A percentile compares a stretch with the other conserved stretches of the same genome.
Conservation (phyloP, 2,329 filamentous ascomycete species). For the Ophiostoma fasciatum region DNA sequence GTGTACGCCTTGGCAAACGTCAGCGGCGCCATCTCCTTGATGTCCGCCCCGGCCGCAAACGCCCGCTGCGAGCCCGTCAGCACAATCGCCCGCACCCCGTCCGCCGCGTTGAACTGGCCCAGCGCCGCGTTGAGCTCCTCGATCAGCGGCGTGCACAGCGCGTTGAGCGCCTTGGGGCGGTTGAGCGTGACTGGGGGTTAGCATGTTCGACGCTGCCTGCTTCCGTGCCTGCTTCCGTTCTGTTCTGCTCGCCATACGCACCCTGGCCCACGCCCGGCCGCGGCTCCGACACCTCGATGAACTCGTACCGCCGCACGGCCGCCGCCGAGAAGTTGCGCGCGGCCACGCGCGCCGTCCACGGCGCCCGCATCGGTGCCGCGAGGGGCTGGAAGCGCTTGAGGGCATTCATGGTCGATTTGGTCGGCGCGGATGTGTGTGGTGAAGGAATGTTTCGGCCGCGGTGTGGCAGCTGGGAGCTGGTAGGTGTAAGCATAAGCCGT, state of each 20-base stretch:
- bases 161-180: slow-evolving; percentile 90
- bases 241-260: no score
- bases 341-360: slow-evolving; percentile 37
- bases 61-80: slow-evolving; percentile 81
- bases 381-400: slow-evolving; percentile 45
- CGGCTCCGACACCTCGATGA: slow-evolving; percentile 67
- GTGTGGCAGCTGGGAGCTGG: no score
- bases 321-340: slow-evolving; percentile 37
- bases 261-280: slow-evolving; percentile 83
- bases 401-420: slow-evolving; percentile 38
- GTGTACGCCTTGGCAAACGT: slow-evolving; percentile 82
- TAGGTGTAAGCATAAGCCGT: no score
- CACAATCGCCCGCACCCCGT: slow-evolving; percentile 59
- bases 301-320: slow-evolving; percentile 47
- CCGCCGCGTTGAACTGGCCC: slow-evolving; percentile 50
- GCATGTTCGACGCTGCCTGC: no score
- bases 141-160: slow-evolving; percentile 82
- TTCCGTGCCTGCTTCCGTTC: no score
- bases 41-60: slow-evolving; percentile 92
- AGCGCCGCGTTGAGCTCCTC: slow-evolving; percentile 75
- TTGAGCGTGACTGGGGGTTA: slow-evolving; percentile 62
- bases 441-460: no score
- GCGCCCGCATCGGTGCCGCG: slow-evolving; percentile 43
- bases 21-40: slow-evolving; percentile 95
- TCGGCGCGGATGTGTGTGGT: no score